A percentile compares a stretch with the other conserved stretches of the same genome.
Evolutionary conservation across 306 rosid genomes (phyloP).

Genomic region (Erythrophleum fordii): DNA sequence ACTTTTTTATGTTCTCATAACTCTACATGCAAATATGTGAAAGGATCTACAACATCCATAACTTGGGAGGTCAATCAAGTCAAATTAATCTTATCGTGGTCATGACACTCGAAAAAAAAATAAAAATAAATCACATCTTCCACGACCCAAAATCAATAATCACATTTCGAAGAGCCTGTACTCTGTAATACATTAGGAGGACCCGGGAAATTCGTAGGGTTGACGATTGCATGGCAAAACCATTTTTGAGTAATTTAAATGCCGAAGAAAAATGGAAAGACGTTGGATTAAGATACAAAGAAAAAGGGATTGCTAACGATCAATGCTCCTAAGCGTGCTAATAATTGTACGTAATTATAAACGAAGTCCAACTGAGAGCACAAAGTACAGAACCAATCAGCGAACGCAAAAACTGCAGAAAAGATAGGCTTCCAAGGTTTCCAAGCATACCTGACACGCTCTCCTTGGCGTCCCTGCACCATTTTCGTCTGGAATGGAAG

Average conservation of each 20-base stretch:
- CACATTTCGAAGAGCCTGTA: not conserved
- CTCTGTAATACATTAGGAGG: not conserved
- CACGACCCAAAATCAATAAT: not conserved
- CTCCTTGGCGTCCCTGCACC: conserved; percentile 95
- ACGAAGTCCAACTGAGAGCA: not conserved
- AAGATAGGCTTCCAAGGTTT: not conserved
- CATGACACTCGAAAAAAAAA: not conserved
- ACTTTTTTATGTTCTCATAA: not conserved
- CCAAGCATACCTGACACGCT: conserved; percentile 69
- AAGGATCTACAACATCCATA: not conserved
- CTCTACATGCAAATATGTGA: not conserved
- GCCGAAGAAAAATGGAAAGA: not conserved
- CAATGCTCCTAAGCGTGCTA: not conserved
- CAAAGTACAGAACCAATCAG: not conserved
- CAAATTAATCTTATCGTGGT: not conserved
- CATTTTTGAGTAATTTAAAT: not conserved
- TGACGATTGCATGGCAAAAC: not conserved
- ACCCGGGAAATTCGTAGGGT: not conserved
- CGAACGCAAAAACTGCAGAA: not conserved
- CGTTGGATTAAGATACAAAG: not conserved
- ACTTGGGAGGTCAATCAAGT: not conserved
- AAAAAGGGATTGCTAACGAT: not conserved
- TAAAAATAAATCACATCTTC: not conserved
- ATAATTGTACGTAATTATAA: not conserved
- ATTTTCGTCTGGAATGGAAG: conserved; percentile 42